Base-by-base conservation (phyloP, 1,284 basidiomycete genomes). In the Marasmius sp. region DNA sequence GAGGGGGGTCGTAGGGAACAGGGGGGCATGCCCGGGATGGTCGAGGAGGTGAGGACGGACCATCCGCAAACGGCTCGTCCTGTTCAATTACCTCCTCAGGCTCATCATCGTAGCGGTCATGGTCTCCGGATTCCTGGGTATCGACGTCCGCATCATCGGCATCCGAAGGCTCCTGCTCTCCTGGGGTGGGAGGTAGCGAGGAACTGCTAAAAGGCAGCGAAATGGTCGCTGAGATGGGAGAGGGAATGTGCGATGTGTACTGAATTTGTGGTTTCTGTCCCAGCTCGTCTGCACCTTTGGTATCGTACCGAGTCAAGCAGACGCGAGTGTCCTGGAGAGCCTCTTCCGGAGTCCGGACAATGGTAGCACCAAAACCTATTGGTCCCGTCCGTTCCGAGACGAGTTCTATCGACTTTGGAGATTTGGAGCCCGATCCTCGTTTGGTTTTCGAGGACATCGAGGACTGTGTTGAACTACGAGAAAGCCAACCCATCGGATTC, bases 331-430 rank as follows among this genome's bases (percentile, higher is more conserved):
- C 79, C 47, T 77, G 69, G 33, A 92, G 76, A 37, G 90, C 91
- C 57, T 93, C 91, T 64, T 88, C 85, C 2, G 91, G 89, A 0
- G 91, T 92, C 63, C 86, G 79, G 38, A 93, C 91, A 22, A 93
- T 76, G 2, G 79, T 86, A 12, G 90, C 90, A 41, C 90, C 89
- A 10, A 82, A 71, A 16, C 89, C 90, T 11, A 77, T 63, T 79
- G 79, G 14, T 76, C 69, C 84, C 85, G 14, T 87, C 85, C 68
- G 91, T 88, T 1, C 85, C 86, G 49, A 89, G 83, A 62, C 80
- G 82, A 11, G 82, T 72, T 33, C 58, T 3, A 51, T 56, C 18
- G 36, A 82, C 78, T 67, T 85, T 85, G 63, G 69, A 75, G 51
- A 69, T 36, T 52, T 52, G 3, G 50, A 52, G 33, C 34, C 50